Evolutionary conservation across 2,329 filamentous ascomycete genomes (phyloP), one percentile per base, ranked within the genome.

Genomic region (Colletotrichum liriopes): DNA sequence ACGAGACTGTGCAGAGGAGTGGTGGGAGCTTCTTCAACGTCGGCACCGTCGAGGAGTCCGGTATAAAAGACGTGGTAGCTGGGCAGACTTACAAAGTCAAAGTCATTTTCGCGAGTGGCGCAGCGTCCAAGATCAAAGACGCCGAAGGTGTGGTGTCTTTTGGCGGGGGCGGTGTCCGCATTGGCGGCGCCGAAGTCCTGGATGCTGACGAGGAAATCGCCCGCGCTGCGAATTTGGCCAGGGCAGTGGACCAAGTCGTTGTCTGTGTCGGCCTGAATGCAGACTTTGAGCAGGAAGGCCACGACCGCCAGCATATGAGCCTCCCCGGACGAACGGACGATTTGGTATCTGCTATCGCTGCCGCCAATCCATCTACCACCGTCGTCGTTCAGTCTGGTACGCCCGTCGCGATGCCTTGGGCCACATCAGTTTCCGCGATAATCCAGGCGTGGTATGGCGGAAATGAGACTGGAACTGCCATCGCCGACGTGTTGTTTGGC

Each of bases 241-340:
- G 84, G 73, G 81, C 85, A 20, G 87, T 87, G 0, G 89, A 92
- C 41, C 86, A 91, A 51, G 90, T 91, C 3, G 84, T 91, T 54
- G 61, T 79, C 0, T 68, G 78, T 3, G 88, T 89, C 1, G 91
- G 91, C 2, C 83, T 92, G 20, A 91, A 91, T 62, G 85, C 77
- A 0, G 77, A 79, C 1, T 80, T 75, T 20, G 78, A 80, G 41
- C 76, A 75, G 9, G 78, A 93, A 90, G 82, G 84, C 65, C 90
- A 91, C 59, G 92, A 93, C 77, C 88, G 92, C 56, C 93, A 92
- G 78, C 92, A 93, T 78, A 81, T 93, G 35, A 92, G 89, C 4
- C 81, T 93, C 1, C 93, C 92, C 87, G 84, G 73, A 2, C 73
- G 73, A 1, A 90, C 89, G 45, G 90, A 93, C 58, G 82, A 85